Evolutionary conservation across 352 stramenopile genomes (phyloP).

Genomic region (Phytopythium montanum): DNA sequence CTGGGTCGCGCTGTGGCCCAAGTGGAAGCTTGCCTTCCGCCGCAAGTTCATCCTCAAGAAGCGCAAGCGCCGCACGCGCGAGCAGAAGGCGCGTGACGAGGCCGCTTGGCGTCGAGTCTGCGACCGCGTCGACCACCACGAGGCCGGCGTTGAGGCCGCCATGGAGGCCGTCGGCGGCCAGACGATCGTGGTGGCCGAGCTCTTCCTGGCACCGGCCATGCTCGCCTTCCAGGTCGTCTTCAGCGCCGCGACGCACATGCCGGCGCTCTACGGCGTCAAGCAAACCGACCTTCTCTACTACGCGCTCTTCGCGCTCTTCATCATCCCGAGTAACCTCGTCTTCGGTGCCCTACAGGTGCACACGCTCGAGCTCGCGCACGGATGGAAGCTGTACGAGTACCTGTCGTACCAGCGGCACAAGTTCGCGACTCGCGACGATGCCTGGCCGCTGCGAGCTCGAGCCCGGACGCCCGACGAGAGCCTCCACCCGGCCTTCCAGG

Average conservation of each 20-base stretch:
- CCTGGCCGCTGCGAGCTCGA: slow-evolving; percentile 88
- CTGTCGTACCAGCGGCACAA: slow-evolving; percentile 95
- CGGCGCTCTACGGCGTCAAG: slow-evolving; percentile 90
- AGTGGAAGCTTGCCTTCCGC: slow-evolving; percentile 88
- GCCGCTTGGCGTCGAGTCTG: slow-evolving; percentile 91
- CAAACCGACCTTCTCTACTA: slow-evolving; percentile 95
- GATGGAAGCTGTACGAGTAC: slow-evolving; percentile 98
- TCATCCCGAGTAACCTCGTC: slow-evolving; percentile 93
- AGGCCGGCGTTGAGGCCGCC: slow-evolving; percentile 92
- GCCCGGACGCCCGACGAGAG: slow-evolving; percentile 85
- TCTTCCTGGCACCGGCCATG: slow-evolving; percentile 86
- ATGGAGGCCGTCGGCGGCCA: slow-evolving; percentile 91
- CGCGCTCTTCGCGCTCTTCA: slow-evolving; percentile 92
- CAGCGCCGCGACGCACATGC: slow-evolving; percentile 89
- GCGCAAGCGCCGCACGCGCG: slow-evolving; percentile 71
- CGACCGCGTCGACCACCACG: slow-evolving; percentile 93
- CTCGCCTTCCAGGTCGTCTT: slow-evolving; percentile 90
- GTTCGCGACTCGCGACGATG: slow-evolving; percentile 91
- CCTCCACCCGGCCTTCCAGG: slow-evolving; percentile 91
- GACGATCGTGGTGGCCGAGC: slow-evolving; percentile 85
- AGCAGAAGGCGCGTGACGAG: slow-evolving; percentile 93
- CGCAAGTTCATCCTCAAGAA: slow-evolving; percentile 72
- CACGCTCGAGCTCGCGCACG: slow-evolving; percentile 94
- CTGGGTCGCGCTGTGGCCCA: slow-evolving; percentile 82
- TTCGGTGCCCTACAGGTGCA: slow-evolving; percentile 95